phyloP scores from a whole-genome alignment of 495 filamentous ascomycete species.

The Neurospora sp. region DNA sequence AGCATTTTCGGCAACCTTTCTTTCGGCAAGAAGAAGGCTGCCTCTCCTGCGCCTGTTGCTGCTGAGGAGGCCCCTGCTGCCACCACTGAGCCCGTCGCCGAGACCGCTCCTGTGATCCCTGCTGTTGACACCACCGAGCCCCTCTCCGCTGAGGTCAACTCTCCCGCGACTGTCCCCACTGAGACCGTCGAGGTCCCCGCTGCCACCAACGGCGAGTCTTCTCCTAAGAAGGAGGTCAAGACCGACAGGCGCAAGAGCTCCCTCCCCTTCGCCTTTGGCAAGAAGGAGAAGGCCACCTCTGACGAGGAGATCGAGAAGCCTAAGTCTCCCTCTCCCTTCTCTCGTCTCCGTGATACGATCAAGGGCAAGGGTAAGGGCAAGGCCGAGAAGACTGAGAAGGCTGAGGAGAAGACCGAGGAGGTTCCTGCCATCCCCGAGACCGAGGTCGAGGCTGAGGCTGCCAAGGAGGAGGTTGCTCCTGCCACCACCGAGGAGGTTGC shows the following conservation, averaged over 20 bases:
- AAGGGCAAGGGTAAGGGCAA: conserved; percentile 32
- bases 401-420: conserved; percentile 35
- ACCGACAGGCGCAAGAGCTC: conserved; percentile 48
- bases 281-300: conserved; percentile 41
- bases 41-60: conserved; percentile 27
- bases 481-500: conserved; percentile 29
- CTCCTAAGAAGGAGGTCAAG: conserved; percentile 38
- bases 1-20: conserved; percentile 45
- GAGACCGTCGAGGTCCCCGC: conserved; percentile 33
- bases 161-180: conserved; percentile 33
- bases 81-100: conserved; percentile 37
- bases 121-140: conserved; percentile 47
- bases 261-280: conserved; percentile 44
- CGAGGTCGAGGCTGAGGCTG: conserved; percentile 33
- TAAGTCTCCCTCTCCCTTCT: conserved; percentile 43
- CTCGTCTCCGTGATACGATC: conserved; percentile 48
- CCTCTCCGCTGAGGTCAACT: conserved; percentile 36
- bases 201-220: conserved; percentile 39
- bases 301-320: conserved; percentile 43
- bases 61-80: conserved; percentile 26
- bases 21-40: conserved; percentile 45
- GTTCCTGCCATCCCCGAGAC: conserved; percentile 24
- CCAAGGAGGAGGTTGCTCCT: conserved; percentile 35
- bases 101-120: conserved; percentile 48
- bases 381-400: conserved; percentile 38